Evolutionary conservation across 345 rosid genomes (phyloP).

Genomic region (Cardamine resedifolia): DNA sequence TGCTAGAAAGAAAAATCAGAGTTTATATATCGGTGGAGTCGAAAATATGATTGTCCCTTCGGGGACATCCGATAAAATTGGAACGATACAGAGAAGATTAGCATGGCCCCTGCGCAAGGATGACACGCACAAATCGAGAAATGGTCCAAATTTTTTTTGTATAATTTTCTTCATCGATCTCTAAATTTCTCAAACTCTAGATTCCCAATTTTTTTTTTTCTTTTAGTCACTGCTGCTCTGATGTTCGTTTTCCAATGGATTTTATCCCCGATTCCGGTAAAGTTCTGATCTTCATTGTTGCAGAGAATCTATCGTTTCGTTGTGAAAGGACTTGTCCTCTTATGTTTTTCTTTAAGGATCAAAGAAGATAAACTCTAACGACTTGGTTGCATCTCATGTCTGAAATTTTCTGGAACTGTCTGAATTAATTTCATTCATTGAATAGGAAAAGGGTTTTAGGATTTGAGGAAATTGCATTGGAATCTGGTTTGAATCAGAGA

Average conservation of each 20-base stretch:
- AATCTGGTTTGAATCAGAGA: conserved; percentile 24
- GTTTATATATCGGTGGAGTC: not conserved
- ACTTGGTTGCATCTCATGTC: not conserved
- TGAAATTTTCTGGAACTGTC: not conserved
- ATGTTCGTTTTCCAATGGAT: not conserved
- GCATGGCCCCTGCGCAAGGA: conserved; percentile 18
- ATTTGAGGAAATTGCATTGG: conserved; percentile 42
- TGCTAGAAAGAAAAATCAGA: not conserved
- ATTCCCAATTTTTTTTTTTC: not conserved
- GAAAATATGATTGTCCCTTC: not conserved
- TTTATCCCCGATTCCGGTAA: too few relatives aligned
- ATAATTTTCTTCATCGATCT: too few relatives aligned
- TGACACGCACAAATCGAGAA: conserved; percentile 7
- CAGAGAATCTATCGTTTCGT: too few relatives aligned
- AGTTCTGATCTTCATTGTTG: too few relatives aligned
- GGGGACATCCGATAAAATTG: conserved; percentile 13
- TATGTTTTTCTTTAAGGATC: too few relatives aligned
- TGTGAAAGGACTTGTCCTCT: too few relatives aligned
- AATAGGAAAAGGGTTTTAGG: not conserved
- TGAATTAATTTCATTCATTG: not conserved
- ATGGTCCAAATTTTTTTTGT: not conserved
- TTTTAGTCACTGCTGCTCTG: not conserved
- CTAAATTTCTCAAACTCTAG: not conserved
- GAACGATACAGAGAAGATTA: conserved; percentile 13
- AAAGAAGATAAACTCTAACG: too few relatives aligned